Evolutionary conservation across 768 basidiomycete species (phyloP).

Genomic region (Crassisporium funariophilum): DNA sequence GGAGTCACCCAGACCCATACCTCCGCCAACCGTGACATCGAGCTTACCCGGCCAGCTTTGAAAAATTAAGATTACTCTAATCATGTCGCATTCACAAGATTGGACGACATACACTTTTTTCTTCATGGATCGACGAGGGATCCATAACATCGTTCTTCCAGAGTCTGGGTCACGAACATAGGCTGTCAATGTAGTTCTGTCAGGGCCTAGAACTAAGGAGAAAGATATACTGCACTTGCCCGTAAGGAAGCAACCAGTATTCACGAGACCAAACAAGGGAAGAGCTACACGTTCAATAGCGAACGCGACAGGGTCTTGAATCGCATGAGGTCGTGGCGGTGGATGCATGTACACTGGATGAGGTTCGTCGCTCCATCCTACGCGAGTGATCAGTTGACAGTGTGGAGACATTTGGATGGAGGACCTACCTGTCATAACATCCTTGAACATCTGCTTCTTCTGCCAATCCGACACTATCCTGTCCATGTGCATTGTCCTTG

Average conservation of each 20-base stretch:
- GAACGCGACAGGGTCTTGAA: conserved; percentile 35
- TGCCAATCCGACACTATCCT: conserved; percentile 33
- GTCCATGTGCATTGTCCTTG: conserved; percentile 34
- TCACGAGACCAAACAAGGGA: conserved; percentile 45
- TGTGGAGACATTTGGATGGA: neutral
- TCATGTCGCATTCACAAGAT: neutral
- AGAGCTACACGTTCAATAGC: conserved; percentile 45
- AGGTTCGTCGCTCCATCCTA: conserved; percentile 37
- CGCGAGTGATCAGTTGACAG: neutral
- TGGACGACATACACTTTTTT: conserved; percentile 40
- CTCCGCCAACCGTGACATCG: conserved; percentile 47
- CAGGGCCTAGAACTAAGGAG: neutral
- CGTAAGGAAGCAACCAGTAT: conserved; percentile 45
- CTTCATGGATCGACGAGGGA: conserved; percentile 40
- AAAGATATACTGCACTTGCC: conserved; percentile 23
- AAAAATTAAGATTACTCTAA: neutral
- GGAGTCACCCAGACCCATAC: conserved; percentile 41
- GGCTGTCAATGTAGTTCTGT: conserved; percentile 21
- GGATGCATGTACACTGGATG: conserved; percentile 35
- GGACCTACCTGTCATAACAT: conserved; percentile 29
- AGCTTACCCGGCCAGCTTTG: conserved; percentile 38
- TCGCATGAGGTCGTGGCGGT: conserved; percentile 9
- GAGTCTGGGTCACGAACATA: conserved; percentile 33
- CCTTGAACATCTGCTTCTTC: conserved; percentile 26
- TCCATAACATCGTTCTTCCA: conserved; percentile 36